phyloP scores from a whole-genome alignment of 2,329 filamentous ascomycete genomes.

The Penicillium hordei region DNA sequence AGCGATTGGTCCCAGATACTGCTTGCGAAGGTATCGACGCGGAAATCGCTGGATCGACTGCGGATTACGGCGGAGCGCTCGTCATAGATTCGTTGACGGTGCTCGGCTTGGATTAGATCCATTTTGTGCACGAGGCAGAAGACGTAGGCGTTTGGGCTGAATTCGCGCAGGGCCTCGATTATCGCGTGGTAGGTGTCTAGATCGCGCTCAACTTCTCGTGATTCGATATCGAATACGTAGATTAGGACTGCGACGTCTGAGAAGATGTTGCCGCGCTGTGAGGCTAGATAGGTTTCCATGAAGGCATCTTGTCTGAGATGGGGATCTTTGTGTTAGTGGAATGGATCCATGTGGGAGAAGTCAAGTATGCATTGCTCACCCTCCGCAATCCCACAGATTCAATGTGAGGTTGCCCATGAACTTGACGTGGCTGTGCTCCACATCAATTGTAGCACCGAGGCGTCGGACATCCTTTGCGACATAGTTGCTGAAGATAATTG shows the following conservation, averaged over 20 bases:
- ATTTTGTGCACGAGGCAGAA: constrained; percentile 99
- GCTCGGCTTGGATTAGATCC: constrained; percentile 82
- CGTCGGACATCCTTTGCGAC: constrained; percentile 92
- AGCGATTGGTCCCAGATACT: constrained; percentile 98
- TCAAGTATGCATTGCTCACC: constrained; percentile 50
- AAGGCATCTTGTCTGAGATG: constrained; percentile 82
- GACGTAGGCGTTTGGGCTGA: constrained; percentile 75
- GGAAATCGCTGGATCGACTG: constrained; percentile 69
- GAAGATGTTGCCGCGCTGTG: constrained; percentile 95
- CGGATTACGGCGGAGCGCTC: constrained; percentile 77
- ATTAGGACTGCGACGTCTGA: constrained; percentile 94
- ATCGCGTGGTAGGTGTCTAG: constrained; percentile 89
- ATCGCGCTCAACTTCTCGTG: constrained; percentile 88
- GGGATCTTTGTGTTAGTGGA: neutral
- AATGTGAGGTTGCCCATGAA: constrained; percentile 97
- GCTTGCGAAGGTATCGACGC: constrained; percentile 85
- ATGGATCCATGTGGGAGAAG: neutral
- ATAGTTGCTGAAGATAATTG: constrained; percentile 99
- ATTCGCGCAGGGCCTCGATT: constrained; percentile 83
- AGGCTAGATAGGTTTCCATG: constrained; percentile 96
- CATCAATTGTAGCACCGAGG: constrained; percentile 93
- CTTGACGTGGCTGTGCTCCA: constrained; percentile 97
- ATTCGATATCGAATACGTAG: constrained; percentile 99
- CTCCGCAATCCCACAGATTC: constrained; percentile 98
- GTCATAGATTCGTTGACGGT: constrained; percentile 79